Base-by-base conservation (phyloP, 2,329 filamentous ascomycete species). In the Apiospora arundinis region DNA sequence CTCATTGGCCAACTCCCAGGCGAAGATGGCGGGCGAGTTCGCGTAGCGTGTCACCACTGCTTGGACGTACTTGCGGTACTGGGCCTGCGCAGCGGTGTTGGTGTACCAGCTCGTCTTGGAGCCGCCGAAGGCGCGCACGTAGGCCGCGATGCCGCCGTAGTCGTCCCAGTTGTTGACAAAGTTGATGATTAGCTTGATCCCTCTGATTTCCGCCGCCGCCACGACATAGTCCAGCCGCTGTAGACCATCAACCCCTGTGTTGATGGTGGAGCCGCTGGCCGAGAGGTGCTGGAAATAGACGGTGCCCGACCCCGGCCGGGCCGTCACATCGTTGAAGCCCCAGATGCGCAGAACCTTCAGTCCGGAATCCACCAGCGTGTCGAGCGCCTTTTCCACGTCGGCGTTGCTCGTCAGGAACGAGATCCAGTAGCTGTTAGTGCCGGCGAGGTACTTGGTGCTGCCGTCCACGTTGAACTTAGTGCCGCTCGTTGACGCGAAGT, bases 101-200 rank as follows among this genome's bases (percentile, higher is more conserved):
- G 85, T 88, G 80, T 90, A 92, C 85, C 89, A 92, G 8, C 82
- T 81, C 18, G 82, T 83, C 70, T 87, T 82, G 70, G 77, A 81
- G 32, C 87, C 88, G 42, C 89, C 89, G 73, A 90, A 92, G 9
- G 87, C 88, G 9, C 80, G 83, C 56, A 86, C 85, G 77, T 92
- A 92, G 12, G 89, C 88, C 18, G 83, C 82, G 77, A 92, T 92
- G 44, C 91, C 91, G 23, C 90, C 91, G 44, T 91, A 92, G 76
- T 93, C 91, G 65, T 83, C 83, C 90, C 91, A 93, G 81, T 92
- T 89, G 81, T 93, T 93, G 70, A 92, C 89, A 60, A 92, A 89
- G 74, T 89, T 87, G 77, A 91, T 87, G 73, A 92, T 90, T 6
- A 92, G 82, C 78, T 91, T 91, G 74, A 92, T 83, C 4, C 87